phyloP scores from a whole-genome alignment of 176 grass and related monocot genomes.

The Miscanthus lutarioriparius region DNA sequence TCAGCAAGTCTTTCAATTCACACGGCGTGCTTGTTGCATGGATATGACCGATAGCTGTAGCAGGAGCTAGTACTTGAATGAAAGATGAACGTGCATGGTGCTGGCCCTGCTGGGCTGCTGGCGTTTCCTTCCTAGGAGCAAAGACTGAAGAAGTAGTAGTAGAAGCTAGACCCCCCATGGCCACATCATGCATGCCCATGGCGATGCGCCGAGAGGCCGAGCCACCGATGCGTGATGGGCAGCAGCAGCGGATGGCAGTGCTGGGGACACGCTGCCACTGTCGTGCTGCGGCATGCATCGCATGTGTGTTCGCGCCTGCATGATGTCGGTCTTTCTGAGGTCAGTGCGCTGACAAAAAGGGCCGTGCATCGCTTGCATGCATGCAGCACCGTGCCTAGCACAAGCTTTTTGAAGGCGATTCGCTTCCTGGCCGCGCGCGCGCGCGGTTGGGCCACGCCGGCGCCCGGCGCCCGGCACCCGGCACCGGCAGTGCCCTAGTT shows the following conservation, averaged over 20 bases:
- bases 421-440: background rate
- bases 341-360: slow-evolving; percentile 46
- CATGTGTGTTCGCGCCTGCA: slow-evolving; percentile 45
- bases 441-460: background rate
- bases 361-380: slow-evolving; percentile 33
- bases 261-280: slow-evolving; percentile 21
- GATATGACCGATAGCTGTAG: background rate
- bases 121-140: background rate
- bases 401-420: slow-evolving; percentile 46
- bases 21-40: background rate
- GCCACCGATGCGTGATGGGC: background rate
- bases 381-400: slow-evolving; percentile 5
- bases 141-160: background rate
- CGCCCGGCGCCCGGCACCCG: background rate
- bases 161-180: background rate
- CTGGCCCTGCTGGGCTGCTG: background rate
- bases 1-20: background rate
- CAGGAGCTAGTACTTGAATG: background rate
- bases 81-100: background rate
- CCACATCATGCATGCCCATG: background rate
- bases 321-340: slow-evolving; percentile 49
- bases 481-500: background rate
- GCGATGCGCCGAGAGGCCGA: background rate
- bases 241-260: background rate
- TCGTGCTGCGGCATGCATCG: background rate